Evolutionary conservation across 108 stramenopile species (phyloP).

Genomic region (Aurantiochytrium sp.): DNA sequence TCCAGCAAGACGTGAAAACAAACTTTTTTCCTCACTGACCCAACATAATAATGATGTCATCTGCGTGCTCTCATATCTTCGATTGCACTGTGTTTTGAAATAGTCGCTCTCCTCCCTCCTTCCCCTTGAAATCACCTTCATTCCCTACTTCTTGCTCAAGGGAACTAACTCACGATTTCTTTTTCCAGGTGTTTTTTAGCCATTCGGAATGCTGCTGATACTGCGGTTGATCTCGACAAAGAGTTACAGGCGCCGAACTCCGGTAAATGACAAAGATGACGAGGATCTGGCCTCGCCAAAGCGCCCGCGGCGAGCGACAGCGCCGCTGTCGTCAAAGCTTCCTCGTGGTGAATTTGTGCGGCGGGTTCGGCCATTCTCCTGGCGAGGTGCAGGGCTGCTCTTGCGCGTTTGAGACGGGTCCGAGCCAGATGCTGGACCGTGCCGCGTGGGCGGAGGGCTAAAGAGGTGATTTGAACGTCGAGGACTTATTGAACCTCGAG

Average conservation of each 20-base stretch:
- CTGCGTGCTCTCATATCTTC: not conserved
- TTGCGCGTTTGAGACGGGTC: not conserved
- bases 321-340: no score
- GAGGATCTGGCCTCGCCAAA: not conserved
- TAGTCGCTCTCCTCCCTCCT: no score
- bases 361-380: no score
- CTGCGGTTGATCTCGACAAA: not conserved
- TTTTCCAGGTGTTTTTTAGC: no score
- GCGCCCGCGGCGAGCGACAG: not conserved
- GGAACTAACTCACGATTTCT: no score
- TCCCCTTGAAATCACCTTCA: no score
- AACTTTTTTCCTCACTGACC: not conserved
- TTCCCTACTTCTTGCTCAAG: no score
- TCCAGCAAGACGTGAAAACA: not conserved
- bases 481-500: not conserved
- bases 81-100: not conserved
- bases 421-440: not conserved
- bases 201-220: no score
- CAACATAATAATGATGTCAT: not conserved
- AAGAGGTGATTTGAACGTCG: not conserved
- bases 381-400: no score
- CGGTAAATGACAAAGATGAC: not conserved
- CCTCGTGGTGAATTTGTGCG: not conserved
- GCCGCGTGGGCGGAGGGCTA: not conserved
- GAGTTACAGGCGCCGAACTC: not conserved